Base-by-base conservation (phyloP, 140 eudicot species). In the Cichorium intybus region DNA sequence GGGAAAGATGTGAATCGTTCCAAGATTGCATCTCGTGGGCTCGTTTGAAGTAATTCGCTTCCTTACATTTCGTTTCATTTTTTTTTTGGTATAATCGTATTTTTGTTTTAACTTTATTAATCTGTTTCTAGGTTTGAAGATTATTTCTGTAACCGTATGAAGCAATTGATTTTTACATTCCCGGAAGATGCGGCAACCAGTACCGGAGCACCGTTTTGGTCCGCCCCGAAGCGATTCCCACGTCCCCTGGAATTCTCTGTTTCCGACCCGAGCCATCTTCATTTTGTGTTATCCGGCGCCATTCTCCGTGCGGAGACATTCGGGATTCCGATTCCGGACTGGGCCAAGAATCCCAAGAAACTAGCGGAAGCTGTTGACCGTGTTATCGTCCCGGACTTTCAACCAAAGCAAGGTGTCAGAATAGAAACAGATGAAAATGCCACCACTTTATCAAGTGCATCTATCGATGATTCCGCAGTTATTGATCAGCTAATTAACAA, bases 381-480 rank as follows among this genome's bases (percentile, higher is more conserved):
- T 57, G 84, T 89, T 24, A 71, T 78, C 16, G 87, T 89, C 22
- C 96, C 95, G 0, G 91, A 83, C 2, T 89, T 89, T 60, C 84
- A 83, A 78, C 97, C 97, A 22, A 83, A 66, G 68, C 76, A 86
- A 63, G 95, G 80, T 58, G 95, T 69, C 34, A 89, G 74, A 70
- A 89, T 89, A 24, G 95, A 80, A 60, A 89, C 97, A 7, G 95
- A 89, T 63, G 97, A 89, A 65, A 89, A 85, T 47, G 88, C 88
- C 9, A 85, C 95, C 20, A 89, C 71, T 70, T 82, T 85, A 22
- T 74, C 97, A 4, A 37, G 81, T 55, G 77, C 97, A 16, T 89
- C 95, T 55, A 52, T 83, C 27, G 95, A 89, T 62, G 97, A 89
- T 62, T 73, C 69, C 26, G 91, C 85, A 3, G 91, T 83, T 45